These are phyloP conservation scores for Leishmania gerbilli DNA, from an alignment of 208 protist genomes.

Conservation along the genomic window DNA sequence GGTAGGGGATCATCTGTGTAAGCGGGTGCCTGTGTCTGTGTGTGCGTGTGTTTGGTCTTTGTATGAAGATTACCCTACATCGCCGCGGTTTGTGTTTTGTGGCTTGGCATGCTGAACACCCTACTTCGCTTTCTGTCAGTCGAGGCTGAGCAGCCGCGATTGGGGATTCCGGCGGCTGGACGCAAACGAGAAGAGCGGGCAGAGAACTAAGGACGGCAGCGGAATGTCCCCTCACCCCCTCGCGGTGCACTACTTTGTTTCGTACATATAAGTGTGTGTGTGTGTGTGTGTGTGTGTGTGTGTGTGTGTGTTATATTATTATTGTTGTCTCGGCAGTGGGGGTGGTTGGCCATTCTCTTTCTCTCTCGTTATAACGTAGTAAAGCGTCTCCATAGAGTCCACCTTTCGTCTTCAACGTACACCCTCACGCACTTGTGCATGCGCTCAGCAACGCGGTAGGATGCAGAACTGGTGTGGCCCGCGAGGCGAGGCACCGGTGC, in stretches of 20 bases:
- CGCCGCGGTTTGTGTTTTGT: background rate
- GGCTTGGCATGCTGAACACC: background rate
- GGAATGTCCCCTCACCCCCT: background rate
- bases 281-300: no score
- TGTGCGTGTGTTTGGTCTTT: background rate
- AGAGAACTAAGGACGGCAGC: background rate
- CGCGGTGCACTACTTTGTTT: background rate
- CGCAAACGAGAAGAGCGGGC: background rate
- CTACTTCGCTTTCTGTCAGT: background rate
- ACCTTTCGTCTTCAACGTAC: background rate
- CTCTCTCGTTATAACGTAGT: background rate
- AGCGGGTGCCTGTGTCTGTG: background rate
- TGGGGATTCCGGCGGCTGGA: background rate
- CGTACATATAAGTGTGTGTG: no score
- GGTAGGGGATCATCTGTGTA: background rate
- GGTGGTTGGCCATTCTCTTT: background rate
- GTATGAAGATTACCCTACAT: background rate
- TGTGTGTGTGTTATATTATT: background rate
- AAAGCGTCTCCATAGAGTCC: background rate
- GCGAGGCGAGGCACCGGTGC: background rate
- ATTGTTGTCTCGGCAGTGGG: background rate
- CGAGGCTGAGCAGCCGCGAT: background rate
- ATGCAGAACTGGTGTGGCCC: background rate
- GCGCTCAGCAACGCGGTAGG: background rate
- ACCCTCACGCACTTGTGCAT: background rate